Conservation (phyloP, 495 filamentous ascomycete genomes). For the Daldinia concentrica region DNA sequence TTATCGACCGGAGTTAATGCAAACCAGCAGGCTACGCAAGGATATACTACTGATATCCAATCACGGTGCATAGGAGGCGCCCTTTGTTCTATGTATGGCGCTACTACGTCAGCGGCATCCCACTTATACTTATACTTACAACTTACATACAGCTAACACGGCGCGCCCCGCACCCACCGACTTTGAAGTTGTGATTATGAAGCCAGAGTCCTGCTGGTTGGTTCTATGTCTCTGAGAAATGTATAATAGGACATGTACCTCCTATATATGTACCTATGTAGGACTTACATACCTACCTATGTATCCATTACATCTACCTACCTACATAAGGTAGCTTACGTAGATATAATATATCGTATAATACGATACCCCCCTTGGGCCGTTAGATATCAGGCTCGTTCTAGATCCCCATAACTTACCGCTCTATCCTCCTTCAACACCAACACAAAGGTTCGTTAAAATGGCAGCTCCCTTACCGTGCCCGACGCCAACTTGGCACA, state of each 20-base stretch:
- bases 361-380: no score
- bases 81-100: not conserved
- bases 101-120: not conserved
- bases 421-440: not conserved
- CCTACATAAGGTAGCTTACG: no score
- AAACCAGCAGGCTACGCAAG: not conserved
- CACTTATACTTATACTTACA: no score
- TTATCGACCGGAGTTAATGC: not conserved
- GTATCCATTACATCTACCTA: no score
- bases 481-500: constrained; percentile 8
- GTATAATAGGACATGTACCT: no score
- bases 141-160: not conserved
- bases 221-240: not conserved
- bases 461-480: not conserved
- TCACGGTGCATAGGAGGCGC: not conserved
- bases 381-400: no score
- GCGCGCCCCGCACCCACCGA: not conserved
- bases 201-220: not conserved
- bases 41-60: not conserved
- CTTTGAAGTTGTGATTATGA: not conserved
- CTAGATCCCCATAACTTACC: not conserved
- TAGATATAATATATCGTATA: no score
- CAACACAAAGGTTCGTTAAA: not conserved
- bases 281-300: no score
- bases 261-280: no score